A percentile compares a stretch with the other conserved stretches of the same genome.
phyloP scores from a whole-genome alignment of 164 flowering plant genomes.

The Magnolia sinica region DNA sequence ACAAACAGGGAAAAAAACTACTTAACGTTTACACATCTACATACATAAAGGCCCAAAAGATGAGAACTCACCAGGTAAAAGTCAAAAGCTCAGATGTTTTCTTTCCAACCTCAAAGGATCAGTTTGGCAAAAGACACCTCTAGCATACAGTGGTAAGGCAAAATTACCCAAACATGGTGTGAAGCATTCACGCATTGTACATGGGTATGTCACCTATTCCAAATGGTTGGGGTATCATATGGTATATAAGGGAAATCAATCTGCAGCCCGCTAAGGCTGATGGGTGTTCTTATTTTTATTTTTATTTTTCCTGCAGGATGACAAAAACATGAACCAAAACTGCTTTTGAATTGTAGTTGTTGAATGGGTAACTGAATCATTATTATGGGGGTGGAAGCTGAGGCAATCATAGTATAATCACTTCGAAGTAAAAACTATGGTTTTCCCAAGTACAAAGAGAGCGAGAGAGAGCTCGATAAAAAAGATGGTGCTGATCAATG shows the following conservation, averaged over 20 bases:
- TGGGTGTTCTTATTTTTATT: too few species aligned
- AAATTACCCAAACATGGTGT: too few species aligned
- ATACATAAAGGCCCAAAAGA: neutral
- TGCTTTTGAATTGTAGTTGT: neutral
- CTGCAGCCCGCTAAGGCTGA: too few species aligned
- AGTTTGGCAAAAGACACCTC: too few species aligned
- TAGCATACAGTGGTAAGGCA: too few species aligned
- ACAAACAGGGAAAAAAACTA: neutral
- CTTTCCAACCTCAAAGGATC: too few species aligned
- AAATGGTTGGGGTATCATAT: neutral
- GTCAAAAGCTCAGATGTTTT: neutral
- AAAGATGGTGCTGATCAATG: constrained; percentile 66
- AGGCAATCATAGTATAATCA: neutral
- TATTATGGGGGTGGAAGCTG: neutral
- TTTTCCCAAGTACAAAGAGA: constrained; percentile 60
- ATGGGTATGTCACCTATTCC: neutral
- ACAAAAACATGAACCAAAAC: neutral
- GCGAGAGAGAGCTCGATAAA: constrained; percentile 60
- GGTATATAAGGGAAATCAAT: too few species aligned
- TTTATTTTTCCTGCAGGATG: neutral
- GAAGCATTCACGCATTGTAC: neutral
- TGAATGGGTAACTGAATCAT: neutral
- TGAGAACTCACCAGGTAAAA: neutral
- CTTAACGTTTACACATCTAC: neutral
- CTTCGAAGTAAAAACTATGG: constrained; percentile 20